phyloP scores from a whole-genome alignment of 129 eudicot genomes.

The Flaveria robusta region DNA sequence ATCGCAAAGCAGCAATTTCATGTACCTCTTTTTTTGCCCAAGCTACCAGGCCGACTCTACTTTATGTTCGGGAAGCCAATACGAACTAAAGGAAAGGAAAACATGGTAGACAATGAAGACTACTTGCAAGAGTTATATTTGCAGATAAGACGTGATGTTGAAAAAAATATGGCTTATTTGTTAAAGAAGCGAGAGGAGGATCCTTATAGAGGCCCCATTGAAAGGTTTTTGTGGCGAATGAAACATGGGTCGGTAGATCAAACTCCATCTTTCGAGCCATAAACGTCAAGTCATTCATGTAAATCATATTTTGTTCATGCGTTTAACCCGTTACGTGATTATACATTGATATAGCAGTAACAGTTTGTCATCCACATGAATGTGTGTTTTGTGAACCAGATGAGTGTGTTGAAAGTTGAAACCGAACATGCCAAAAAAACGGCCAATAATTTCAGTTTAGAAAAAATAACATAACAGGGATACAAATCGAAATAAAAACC shows the following conservation, averaged over 20 bases:
- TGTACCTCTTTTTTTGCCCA: conserved; percentile 38
- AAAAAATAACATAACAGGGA: conserved; percentile 12
- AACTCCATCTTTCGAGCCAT: conserved; percentile 33
- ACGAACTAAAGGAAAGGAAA: conserved; percentile 46
- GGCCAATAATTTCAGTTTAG: neutral
- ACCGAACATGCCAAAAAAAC: neutral
- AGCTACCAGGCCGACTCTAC: conserved; percentile 43
- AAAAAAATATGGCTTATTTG: conserved; percentile 45
- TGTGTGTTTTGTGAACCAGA: no score
- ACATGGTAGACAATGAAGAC: conserved; percentile 29
- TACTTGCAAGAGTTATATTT: conserved; percentile 37
- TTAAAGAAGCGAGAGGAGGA: conserved; percentile 49
- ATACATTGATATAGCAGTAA: neutral
- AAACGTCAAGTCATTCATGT: neutral
- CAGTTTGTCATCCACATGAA: neutral
- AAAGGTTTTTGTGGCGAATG: conserved; percentile 38
- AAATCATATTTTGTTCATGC: neutral
- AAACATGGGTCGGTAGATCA: conserved; percentile 21
- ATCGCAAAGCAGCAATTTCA: conserved; percentile 37
- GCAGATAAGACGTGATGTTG: conserved; percentile 49
- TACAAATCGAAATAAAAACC: conserved; percentile 1
- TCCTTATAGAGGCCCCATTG: conserved; percentile 45
- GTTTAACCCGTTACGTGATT: neutral
- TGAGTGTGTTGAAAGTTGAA: no score
- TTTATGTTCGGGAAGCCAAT: conserved; percentile 62